Percentiles rank a stretch among this genome's conserved stretches.
Conservation (phyloP, 495 filamentous ascomycete genomes). For the Penicillium argentinense region DNA sequence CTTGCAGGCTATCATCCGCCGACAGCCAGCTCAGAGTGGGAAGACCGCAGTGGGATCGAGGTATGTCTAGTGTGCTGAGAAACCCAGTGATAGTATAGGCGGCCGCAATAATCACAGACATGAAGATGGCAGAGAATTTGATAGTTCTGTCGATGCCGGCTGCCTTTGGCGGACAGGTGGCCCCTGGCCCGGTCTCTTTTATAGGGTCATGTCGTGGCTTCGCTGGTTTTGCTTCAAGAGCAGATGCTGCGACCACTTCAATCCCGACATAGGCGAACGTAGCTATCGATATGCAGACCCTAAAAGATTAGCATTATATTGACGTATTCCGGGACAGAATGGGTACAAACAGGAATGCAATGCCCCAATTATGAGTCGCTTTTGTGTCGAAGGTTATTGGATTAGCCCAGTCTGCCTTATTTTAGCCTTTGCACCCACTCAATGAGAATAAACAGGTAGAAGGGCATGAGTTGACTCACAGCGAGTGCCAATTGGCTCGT, state of each 20-base stretch:
- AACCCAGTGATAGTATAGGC: constrained; percentile 14
- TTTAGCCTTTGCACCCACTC: too few species aligned
- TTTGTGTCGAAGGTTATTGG: too few species aligned
- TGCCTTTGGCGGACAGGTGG: neutral
- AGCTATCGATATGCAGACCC: constrained; percentile 43
- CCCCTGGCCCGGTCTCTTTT: neutral
- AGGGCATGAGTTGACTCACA: too few species aligned
- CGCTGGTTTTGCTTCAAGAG: constrained; percentile 47
- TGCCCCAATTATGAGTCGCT: constrained; percentile 26
- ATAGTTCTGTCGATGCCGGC: constrained; percentile 20
- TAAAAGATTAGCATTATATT: constrained; percentile 11
- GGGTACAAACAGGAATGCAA: constrained; percentile 37
- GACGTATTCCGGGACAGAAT: too few species aligned
- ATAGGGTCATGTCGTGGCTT: neutral
- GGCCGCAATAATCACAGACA: constrained; percentile 24
- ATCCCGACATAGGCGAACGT: constrained; percentile 46
- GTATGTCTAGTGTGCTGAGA: constrained; percentile 38
- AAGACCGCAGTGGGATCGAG: constrained; percentile 35
- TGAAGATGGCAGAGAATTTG: constrained; percentile 32
- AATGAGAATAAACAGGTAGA: too few species aligned
- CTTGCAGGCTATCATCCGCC: too few species aligned
- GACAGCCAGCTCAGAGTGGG: constrained; percentile 26
- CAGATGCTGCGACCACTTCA: constrained; percentile 44
- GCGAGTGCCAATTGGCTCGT: constrained; percentile 14
- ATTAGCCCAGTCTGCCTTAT: too few species aligned